Evolutionary conservation across 768 basidiomycete genomes (phyloP), one percentile per base, ranked within the genome.

Genomic region (Mycena albidolilacea): DNA sequence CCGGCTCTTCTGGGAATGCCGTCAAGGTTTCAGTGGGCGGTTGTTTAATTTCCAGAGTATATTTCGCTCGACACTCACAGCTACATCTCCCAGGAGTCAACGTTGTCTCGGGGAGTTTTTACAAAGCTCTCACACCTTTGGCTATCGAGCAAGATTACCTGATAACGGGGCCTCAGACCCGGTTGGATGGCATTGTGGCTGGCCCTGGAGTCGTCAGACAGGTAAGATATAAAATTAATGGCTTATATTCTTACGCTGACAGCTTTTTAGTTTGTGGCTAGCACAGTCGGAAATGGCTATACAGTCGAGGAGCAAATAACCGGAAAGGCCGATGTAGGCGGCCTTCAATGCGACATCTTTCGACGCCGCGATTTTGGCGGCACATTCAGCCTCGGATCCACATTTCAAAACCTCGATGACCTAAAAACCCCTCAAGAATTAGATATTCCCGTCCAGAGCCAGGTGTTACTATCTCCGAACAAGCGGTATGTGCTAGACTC

Each of bases 1-100:
- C 7, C 43, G 21, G 14, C 4, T 14, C 21, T 21, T 23, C 11
- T 5, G 23, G 23, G 4, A 46, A 17, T 21, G 61, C 61, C 11
- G 21, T 62, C 23, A 62, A 62, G 46, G 44, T 46, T 5, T 62
- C 61, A 15, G 61, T 62, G 43, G 61, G 61, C 23, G 23, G 61
- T 41, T 62, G 44, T 5, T 39, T 15, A 10, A 30, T 21, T 62
- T 46, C 41, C 14, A 6, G 8, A 12, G 17, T 15, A n/a, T 14
- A 2, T 23, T 30, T 19, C 12, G 46, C 46, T 21, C 11, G 8
- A 38, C 7, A 7, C 43, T 62, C 61, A 62, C 14, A 10, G 10
- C 5, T n/a, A 19, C 6, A 7, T 39, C 17, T 21, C 15, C 10
- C 43, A 62, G 61, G 61, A 3, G 61, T 62, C 21, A 62, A 62